Evolutionary conservation across 768 basidiomycete species (phyloP), one percentile per base, ranked within the genome.

Genomic region (Lyophyllum decastes): DNA sequence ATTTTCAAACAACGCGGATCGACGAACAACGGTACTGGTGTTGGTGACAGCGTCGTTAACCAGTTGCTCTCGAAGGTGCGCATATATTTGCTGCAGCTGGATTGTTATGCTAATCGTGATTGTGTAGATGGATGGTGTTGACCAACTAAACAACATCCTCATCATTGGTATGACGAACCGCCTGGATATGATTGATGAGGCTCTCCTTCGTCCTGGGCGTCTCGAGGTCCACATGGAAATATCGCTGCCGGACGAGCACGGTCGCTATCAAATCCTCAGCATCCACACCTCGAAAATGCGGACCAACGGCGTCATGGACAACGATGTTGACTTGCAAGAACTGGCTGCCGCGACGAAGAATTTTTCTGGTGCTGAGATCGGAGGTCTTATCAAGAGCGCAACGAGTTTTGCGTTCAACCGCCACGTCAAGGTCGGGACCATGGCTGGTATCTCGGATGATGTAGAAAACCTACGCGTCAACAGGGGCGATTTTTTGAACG

Each of bases 91-190:
- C 48, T 2, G 1, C 6, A 2, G 12, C 44, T 6, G 35, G 10
- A 12, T 30, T 27, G 22, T 22, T 24, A 19, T 24, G 8, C 22
- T 25, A 26, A 26, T 40, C 25, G 41, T 45, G n/a, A 55, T 9
- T 22, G 43, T 44, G 35, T 63, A 97, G 94, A 96, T 99, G 95
- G 97, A 99, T 64, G 97, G 97, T 78, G 96, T 99, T 11, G 97
- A 99, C 70, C 91, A 94, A 76, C 79, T 99, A 30, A 98, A 99
- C 79, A 99, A 99, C 74, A 96, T 99, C 60, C 89, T 99, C 66
- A 90, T 99, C 64, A 99, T 99, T 64, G 97, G 97, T 66, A 99
- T 99, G 97, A 99, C 96, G 46, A 98, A 99, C 73, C 89, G 97
- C 59, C 76, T 86, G 43, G 97, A 99, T 79, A 94, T 99, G 95